Conservation (phyloP, 2,329 filamentous ascomycete species). For the Alternaria solani region DNA sequence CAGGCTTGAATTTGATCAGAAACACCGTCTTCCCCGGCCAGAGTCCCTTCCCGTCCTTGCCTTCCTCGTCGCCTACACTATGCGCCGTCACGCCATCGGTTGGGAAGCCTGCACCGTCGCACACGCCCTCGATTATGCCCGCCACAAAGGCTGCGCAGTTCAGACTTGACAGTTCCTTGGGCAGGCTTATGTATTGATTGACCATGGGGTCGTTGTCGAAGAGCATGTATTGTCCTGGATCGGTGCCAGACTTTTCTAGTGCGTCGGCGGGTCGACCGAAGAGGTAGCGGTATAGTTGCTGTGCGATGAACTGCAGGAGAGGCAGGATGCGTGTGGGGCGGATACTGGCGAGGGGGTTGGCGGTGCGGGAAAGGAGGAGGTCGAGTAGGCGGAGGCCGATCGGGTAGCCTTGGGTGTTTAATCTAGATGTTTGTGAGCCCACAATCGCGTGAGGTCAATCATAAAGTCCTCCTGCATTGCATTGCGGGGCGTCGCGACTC, state of each 20-base stretch:
- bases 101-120: slow-evolving; percentile 89
- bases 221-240: slow-evolving; percentile 98
- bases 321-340: slow-evolving; percentile 88
- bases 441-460: too few species aligned
- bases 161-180: slow-evolving; percentile 93
- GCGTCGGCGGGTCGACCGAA: slow-evolving; percentile 91
- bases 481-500: not conserved
- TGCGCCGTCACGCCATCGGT: slow-evolving; percentile 87
- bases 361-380: slow-evolving; percentile 80
- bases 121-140: slow-evolving; percentile 93
- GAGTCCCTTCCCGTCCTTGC: slow-evolving; percentile 66
- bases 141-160: slow-evolving; percentile 97
- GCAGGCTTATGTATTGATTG: slow-evolving; percentile 91
- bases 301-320: slow-evolving; percentile 94
- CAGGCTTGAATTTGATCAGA: slow-evolving; percentile 88
- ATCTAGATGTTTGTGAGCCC: slow-evolving; percentile 57
- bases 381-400: slow-evolving; percentile 95
- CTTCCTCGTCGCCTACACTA: slow-evolving; percentile 62
- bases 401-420: slow-evolving; percentile 91
- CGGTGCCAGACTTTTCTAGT: slow-evolving; percentile 85
- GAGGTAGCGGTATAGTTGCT: slow-evolving; percentile 88
- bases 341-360: slow-evolving; percentile 55
- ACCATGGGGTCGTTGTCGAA: slow-evolving; percentile 97
- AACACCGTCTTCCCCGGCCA: slow-evolving; percentile 98
- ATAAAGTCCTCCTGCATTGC: not conserved